These are phyloP conservation scores for Gymnopus androsaceus DNA, from an alignment of 1,284 basidiomycete genomes.

Conservation along the genomic window DNA sequence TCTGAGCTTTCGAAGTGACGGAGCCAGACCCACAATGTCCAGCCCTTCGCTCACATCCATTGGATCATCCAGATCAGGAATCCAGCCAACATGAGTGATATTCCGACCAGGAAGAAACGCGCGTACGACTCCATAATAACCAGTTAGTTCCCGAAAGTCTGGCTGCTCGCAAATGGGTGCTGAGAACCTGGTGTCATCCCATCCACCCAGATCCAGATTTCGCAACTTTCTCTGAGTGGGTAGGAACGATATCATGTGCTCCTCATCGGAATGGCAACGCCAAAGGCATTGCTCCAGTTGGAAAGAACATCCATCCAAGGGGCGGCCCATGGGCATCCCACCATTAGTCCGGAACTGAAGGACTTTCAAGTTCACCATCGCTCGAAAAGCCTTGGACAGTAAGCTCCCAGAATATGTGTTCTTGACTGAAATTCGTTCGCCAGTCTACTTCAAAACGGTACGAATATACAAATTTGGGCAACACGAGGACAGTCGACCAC, in stretches of 20 bases:
- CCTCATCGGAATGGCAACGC: slow-evolving; percentile 4
- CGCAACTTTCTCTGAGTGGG: not conserved
- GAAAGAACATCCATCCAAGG: not conserved
- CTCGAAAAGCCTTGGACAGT: not conserved
- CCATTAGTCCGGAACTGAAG: slow-evolving; percentile 7
- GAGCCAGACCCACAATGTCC: not conserved
- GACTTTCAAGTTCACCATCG: slow-evolving; percentile 1
- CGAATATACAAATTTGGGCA: not conserved
- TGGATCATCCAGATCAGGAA: slow-evolving; percentile 7
- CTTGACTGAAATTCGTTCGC: slow-evolving; percentile 2
- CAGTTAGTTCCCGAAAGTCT: not conserved
- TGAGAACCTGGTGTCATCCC: not conserved
- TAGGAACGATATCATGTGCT: not conserved
- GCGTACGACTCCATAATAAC: slow-evolving; percentile 1
- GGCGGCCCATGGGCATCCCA: not conserved
- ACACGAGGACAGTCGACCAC: slow-evolving; percentile 1
- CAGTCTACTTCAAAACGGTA: slow-evolving; percentile 7
- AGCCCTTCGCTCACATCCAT: not conserved
- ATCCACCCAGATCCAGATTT: not conserved
- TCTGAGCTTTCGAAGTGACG: not conserved
- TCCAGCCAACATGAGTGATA: not conserved
- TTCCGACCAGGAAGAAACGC: slow-evolving; percentile 6
- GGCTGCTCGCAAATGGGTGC: not conserved
- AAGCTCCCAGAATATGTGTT: slow-evolving; percentile 4
- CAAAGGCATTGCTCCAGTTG: slow-evolving; percentile 4